A percentile compares a stretch with the other conserved stretches of the same genome.
Evolutionary conservation across 495 filamentous ascomycete species (phyloP).

Genomic region (Hypomontagnella submonticulosa): DNA sequence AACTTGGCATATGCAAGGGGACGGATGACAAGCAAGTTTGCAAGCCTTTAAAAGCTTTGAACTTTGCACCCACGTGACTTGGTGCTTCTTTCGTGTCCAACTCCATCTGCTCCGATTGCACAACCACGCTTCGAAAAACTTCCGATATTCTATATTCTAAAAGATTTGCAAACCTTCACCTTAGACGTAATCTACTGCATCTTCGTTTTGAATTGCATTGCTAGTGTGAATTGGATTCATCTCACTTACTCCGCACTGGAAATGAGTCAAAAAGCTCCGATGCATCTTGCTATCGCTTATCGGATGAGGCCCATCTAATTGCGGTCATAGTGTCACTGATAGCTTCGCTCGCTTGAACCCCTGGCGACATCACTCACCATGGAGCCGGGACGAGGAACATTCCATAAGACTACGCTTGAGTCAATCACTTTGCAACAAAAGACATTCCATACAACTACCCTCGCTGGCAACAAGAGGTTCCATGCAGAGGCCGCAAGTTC

Average conservation of each 20-base stretch:
- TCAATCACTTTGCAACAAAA: slow-evolving; percentile 38
- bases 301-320: background rate
- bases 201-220: slow-evolving; percentile 1
- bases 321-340: background rate
- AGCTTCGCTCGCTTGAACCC: slow-evolving; percentile 2
- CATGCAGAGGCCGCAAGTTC: slow-evolving; percentile 22
- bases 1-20: slow-evolving; percentile 43
- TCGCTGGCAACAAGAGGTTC: slow-evolving; percentile 38
- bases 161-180: background rate
- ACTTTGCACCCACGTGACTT: slow-evolving; percentile 29
- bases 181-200: background rate
- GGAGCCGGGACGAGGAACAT: slow-evolving; percentile 40
- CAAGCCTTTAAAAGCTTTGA: slow-evolving; percentile 2
- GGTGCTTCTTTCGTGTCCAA: slow-evolving; percentile 39
- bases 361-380: slow-evolving; percentile 14
- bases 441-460: slow-evolving; percentile 37
- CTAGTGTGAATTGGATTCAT: slow-evolving; percentile 6
- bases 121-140: background rate
- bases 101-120: background rate
- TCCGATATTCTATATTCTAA: background rate
- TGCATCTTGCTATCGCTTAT: slow-evolving; percentile 9
- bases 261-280: slow-evolving; percentile 8
- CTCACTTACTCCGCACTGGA: background rate
- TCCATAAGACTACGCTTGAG: slow-evolving; percentile 45
- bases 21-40: background rate